These are phyloP conservation scores for Penstemon eatonii DNA, from an alignment of 257 asterid species.

Conservation along the genomic window DNA sequence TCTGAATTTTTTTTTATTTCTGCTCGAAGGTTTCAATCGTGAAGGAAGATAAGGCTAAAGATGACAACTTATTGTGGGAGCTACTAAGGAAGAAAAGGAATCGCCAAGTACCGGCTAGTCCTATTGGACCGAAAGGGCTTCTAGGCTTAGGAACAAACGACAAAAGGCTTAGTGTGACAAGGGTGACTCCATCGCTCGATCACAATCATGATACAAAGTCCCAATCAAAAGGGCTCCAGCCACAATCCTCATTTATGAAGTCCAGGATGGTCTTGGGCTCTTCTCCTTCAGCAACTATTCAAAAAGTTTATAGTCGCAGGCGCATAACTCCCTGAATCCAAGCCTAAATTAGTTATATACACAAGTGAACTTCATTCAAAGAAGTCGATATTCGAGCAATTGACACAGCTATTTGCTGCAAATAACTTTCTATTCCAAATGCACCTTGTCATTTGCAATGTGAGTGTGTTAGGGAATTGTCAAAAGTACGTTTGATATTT, in stretches of 20 bases:
- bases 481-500: no score
- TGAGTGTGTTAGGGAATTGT: no score
- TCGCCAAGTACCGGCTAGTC: conserved; percentile 40
- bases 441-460: no score
- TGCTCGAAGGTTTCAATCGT: conserved; percentile 25
- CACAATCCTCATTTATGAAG: conserved; percentile 33
- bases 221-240: conserved; percentile 30
- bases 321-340: conserved; percentile 37
- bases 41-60: conserved; percentile 50
- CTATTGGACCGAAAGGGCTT: conserved; percentile 45
- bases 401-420: no score
- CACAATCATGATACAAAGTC: conserved; percentile 27
- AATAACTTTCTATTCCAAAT: no score
- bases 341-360: neutral
- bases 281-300: conserved; percentile 48
- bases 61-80: conserved; percentile 56
- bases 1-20: conserved; percentile 2
- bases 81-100: conserved; percentile 60
- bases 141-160: conserved; percentile 36
- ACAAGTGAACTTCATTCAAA: no score
- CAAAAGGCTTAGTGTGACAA: conserved; percentile 33
- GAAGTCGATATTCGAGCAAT: no score
- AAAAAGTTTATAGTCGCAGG: conserved; percentile 28
- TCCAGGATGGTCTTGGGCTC: conserved; percentile 47
- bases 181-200: conserved; percentile 29